phyloP scores from a whole-genome alignment of 352 stramenopile species.

The Lagenidium giganteum region DNA sequence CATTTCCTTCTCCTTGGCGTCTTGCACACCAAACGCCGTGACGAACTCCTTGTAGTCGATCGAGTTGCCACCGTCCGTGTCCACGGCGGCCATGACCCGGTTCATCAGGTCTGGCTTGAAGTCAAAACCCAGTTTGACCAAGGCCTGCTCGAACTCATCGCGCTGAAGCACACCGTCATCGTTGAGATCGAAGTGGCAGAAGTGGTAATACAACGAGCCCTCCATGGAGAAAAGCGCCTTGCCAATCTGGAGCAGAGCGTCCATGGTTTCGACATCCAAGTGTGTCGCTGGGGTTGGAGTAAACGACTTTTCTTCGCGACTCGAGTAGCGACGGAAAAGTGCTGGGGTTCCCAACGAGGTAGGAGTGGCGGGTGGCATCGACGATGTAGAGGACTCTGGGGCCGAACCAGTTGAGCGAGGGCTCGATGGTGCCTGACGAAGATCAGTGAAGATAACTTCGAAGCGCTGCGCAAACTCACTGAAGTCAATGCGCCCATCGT shows the following conservation, averaged over 20 bases:
- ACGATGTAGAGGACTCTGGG: slow-evolving; percentile 1
- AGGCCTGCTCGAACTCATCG: slow-evolving; percentile 70
- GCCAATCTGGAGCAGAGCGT: slow-evolving; percentile 69
- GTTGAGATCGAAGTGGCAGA: slow-evolving; percentile 82
- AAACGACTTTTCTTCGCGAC: slow-evolving; percentile 55
- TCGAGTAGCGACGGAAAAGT: slow-evolving; percentile 52
- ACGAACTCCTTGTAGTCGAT: slow-evolving; percentile 94
- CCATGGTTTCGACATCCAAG: slow-evolving; percentile 80
- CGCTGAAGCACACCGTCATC: slow-evolving; percentile 75
- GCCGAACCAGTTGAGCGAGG: slow-evolving; percentile 13
- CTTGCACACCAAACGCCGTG: slow-evolving; percentile 83
- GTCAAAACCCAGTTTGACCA: slow-evolving; percentile 58
- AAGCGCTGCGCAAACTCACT: slow-evolving; percentile 89
- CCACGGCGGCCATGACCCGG: slow-evolving; percentile 81
- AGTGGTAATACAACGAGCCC: slow-evolving; percentile 79
- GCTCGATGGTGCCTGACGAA: slow-evolving; percentile 28
- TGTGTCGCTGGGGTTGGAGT: slow-evolving; percentile 44
- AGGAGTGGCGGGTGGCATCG: slow-evolving; percentile 15
- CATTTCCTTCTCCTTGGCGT: slow-evolving; percentile 55
- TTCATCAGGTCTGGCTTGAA: slow-evolving; percentile 53
- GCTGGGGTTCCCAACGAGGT: slow-evolving; percentile 17
- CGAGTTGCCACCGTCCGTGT: slow-evolving; percentile 82
- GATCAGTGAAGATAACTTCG: slow-evolving; percentile 88
- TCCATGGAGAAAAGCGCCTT: slow-evolving; percentile 69
- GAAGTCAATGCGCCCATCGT: slow-evolving; percentile 90